Base-by-base conservation (phyloP, 371 early-diverging fungal genomes). In the Entomophthora muscae region DNA sequence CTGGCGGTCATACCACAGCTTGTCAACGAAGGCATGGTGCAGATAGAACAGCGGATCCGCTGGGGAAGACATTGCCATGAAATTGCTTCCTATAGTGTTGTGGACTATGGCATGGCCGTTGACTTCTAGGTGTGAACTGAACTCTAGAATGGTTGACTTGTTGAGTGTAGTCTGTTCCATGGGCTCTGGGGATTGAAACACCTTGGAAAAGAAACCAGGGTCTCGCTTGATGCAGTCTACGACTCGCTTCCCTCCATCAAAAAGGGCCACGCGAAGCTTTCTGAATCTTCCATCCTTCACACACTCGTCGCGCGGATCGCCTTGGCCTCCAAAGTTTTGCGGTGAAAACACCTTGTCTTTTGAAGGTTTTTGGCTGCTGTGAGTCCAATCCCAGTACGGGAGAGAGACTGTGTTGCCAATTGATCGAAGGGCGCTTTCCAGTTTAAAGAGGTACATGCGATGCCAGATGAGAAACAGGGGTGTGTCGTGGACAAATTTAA, bases 381-480 rank as follows among this genome's bases (percentile, higher is more conserved):
- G 21, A 10, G 61, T 66, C 78, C 78, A 80, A 57, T 82, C 74
- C 83, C 80, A 80, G 65, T 75, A 83, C 21, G 83, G 80, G 21
- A 80, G 65, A 5, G 62, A 60, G 30, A 80, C 70, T 7, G 57
- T 26, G 2, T 72, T 66, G 65, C 78, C 73, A 54, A 74, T 67
- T 27, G 57, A 30, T 26, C 67, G 64, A 12, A 77, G 57, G 17
- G 65, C 67, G 12, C 55, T 26, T 61, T 79, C 77, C 42, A 69
- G 70, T 0, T 64, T 27, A 5, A 42, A 63, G 12, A 76, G 24
- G 59, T 67, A 74, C 52, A 27, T 10, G 24, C 79, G 66, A 53
- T 79, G 77, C 73, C 73, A 75, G 0, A 76, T 73, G 28, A 74
- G 69, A 61, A 79, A 71, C 28, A 61, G 3, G 1, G 53, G 61